These are phyloP conservation scores for Capronia coronata DNA, from an alignment of 2,329 filamentous ascomycete species.

Conservation along the genomic window DNA sequence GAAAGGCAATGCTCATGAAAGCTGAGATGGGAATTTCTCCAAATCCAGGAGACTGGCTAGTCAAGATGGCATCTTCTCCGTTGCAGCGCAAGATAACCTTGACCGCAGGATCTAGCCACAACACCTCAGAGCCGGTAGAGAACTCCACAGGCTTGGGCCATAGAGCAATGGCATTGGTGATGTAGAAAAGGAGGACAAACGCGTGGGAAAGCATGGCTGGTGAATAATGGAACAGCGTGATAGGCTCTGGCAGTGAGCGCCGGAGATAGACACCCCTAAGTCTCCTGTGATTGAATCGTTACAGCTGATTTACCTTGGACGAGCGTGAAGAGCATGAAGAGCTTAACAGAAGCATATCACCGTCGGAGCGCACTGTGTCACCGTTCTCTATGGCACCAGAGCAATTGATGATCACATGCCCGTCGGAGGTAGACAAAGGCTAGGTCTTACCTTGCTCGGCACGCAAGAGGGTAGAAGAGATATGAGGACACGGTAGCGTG, in stretches of 20 bases:
- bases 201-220: not conserved
- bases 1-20: conserved; percentile 1
- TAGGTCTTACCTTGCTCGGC: too few species aligned
- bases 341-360: too few species aligned
- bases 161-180: conserved; percentile 8
- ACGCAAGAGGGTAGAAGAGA: too few species aligned
- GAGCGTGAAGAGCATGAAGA: too few species aligned
- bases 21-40: not conserved
- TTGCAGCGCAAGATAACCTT: conserved; percentile 13
- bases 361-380: too few species aligned
- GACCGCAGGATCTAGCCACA: conserved; percentile 17
- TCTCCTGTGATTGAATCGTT: too few species aligned
- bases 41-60: not conserved
- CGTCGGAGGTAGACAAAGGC: too few species aligned
- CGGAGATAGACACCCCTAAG: not conserved
- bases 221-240: not conserved
- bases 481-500: too few species aligned
- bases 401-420: too few species aligned
- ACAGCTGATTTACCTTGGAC: too few species aligned
- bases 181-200: not conserved
- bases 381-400: too few species aligned
- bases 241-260: not conserved
- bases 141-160: conserved; percentile 19
- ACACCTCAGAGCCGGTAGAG: conserved; percentile 6
- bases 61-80: not conserved